These are phyloP conservation scores for Filobasidium wieringae DNA, from an alignment of 768 basidiomycete genomes.

Conservation along the genomic window DNA sequence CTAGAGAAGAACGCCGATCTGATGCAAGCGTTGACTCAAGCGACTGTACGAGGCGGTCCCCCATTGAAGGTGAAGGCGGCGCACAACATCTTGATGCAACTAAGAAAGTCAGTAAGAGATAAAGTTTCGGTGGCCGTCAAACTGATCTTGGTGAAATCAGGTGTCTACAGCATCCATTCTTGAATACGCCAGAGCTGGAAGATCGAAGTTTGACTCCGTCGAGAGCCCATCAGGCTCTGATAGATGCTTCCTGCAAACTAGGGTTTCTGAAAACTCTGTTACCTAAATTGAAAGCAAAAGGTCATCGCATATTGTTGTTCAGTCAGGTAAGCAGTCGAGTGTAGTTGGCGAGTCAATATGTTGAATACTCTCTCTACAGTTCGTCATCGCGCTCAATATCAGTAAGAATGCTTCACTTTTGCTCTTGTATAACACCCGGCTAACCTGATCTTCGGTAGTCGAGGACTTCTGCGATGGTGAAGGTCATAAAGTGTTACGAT, in stretches of 20 bases:
- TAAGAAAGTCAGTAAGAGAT: constrained; percentile 60
- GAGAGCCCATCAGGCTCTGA: constrained; percentile 65
- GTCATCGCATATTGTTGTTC: constrained; percentile 81
- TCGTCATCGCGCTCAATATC: constrained; percentile 72
- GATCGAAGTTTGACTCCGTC: constrained; percentile 48
- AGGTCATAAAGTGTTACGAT: constrained; percentile 61
- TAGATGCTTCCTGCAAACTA: constrained; percentile 76
- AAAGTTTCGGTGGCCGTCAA: constrained; percentile 15
- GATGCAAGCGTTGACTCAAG: constrained; percentile 20
- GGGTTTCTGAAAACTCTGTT: constrained; percentile 62
- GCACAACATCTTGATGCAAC: constrained; percentile 71
- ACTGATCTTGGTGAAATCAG: constrained; percentile 38
- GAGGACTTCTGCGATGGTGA: constrained; percentile 82
- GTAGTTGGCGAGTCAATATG: neutral
- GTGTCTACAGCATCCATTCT: constrained; percentile 83
- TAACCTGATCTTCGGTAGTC: constrained; percentile 36
- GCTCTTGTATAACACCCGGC: neutral
- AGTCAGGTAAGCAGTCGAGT: constrained; percentile 55
- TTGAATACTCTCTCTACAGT: constrained; percentile 44
- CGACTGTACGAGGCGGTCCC: constrained; percentile 11
- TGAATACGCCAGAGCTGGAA: constrained; percentile 69
- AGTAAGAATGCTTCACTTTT: constrained; percentile 22
- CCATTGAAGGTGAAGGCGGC: neutral
- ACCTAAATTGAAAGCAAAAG: constrained; percentile 69
- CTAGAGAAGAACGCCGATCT: constrained; percentile 48